phyloP scores from a whole-genome alignment of 257 asterid genomes.

The Jacaranda copaia region DNA sequence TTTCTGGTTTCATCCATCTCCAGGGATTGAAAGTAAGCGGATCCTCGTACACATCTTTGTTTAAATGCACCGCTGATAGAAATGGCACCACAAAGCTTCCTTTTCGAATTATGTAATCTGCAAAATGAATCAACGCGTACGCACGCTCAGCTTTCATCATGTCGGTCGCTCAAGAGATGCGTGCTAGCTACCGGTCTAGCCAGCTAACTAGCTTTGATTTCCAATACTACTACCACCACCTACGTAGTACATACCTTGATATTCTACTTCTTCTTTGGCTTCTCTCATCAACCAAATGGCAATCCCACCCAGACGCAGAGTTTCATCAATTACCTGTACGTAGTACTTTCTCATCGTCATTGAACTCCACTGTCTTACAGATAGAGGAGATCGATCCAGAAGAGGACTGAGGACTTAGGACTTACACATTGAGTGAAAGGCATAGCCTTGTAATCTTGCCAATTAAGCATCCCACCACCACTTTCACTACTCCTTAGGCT shows the following conservation, averaged over 20 bases:
- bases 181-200: no score
- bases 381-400: not conserved
- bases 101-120: slow-evolving; percentile 82
- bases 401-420: slow-evolving; percentile 39
- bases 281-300: slow-evolving; percentile 98
- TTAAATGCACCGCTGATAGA: slow-evolving; percentile 87
- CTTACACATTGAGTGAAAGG: slow-evolving; percentile 90
- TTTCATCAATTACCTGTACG: slow-evolving; percentile 83
- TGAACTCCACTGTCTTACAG: no score
- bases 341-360: not conserved
- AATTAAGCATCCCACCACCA: slow-evolving; percentile 64
- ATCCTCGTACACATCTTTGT: slow-evolving; percentile 64
- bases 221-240: no score
- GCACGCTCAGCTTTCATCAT: no score
- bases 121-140: slow-evolving; percentile 1
- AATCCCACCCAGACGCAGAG: slow-evolving; percentile 86
- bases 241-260: slow-evolving; percentile 53
- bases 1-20: slow-evolving; percentile 91
- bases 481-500: slow-evolving; percentile 51
- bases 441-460: slow-evolving; percentile 90
- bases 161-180: no score
- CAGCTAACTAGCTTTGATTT: no score
- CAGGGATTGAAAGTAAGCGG: slow-evolving; percentile 79
- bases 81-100: slow-evolving; percentile 91
- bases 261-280: slow-evolving; percentile 72